Evolutionary conservation across 208 protist species (phyloP).

Genomic region (Wallacemonas rigidus): DNA sequence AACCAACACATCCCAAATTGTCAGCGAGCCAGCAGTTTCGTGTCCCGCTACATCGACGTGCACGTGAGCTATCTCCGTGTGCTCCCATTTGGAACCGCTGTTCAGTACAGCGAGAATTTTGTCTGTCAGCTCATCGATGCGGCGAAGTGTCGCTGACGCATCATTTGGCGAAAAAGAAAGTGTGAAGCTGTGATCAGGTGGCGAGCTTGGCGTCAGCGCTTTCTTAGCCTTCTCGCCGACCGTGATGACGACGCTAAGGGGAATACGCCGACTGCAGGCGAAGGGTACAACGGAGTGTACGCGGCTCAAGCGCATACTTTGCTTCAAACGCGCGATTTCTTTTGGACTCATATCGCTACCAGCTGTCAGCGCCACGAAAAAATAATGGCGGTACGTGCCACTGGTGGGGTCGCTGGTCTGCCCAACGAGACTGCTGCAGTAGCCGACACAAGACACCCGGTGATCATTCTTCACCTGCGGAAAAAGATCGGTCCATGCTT

Average conservation of each 20-base stretch:
- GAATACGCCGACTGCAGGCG: slow-evolving; percentile 47
- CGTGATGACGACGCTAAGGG: slow-evolving; percentile 64
- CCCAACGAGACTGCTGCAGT: slow-evolving; percentile 53
- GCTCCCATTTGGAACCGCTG: slow-evolving; percentile 47
- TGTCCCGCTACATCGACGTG: slow-evolving; percentile 33
- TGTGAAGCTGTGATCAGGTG: slow-evolving; percentile 36
- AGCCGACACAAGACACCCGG: slow-evolving; percentile 49
- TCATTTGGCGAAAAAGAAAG: slow-evolving; percentile 45
- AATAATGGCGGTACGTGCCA: slow-evolving; percentile 67
- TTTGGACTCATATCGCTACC: slow-evolving; percentile 16
- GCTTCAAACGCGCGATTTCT: slow-evolving; percentile 19
- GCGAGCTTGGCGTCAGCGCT: slow-evolving; percentile 31
- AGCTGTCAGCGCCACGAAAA: slow-evolving; percentile 49
- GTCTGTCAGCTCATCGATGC: slow-evolving; percentile 35
- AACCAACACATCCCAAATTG: slow-evolving; percentile 62
- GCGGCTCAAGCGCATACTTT: slow-evolving; percentile 33
- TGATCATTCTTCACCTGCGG: slow-evolving; percentile 36
- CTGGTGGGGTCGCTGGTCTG: slow-evolving; percentile 15
- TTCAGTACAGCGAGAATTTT: slow-evolving; percentile 39
- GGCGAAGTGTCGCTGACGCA: slow-evolving; percentile 38
- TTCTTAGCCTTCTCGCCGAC: slow-evolving; percentile 60
- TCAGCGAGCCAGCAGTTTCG: slow-evolving; percentile 20
- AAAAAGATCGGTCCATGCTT: slow-evolving; percentile 69
- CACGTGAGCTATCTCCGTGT: slow-evolving; percentile 52
- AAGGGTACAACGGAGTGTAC: slow-evolving; percentile 67